Conservation (phyloP, 1,284 basidiomycete species). For the Cryptococcus floricola region DNA sequence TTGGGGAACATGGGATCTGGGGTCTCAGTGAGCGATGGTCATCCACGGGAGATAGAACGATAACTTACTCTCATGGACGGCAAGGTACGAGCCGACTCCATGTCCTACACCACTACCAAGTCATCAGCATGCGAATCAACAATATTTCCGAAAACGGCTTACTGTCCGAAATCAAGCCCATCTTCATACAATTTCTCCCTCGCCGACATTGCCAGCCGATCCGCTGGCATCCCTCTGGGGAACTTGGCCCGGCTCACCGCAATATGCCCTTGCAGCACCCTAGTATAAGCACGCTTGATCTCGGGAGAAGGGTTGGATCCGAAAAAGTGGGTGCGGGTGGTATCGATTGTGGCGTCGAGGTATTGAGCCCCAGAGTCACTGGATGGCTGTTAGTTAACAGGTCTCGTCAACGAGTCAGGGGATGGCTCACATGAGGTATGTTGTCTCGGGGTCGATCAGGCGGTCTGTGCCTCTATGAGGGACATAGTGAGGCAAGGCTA, state of each 20-base stretch:
- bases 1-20: conserved; percentile 30
- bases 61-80: conserved; percentile 44
- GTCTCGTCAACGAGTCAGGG: neutral
- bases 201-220: conserved; percentile 76
- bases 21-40: neutral
- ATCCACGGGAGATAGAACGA: neutral
- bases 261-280: conserved; percentile 95
- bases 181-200: conserved; percentile 83
- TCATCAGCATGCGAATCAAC: neutral
- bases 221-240: conserved; percentile 79
- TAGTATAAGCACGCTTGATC: conserved; percentile 78
- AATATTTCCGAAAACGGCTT: neutral
- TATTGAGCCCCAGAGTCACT: conserved; percentile 90
- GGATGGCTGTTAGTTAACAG: conserved; percentile 9
- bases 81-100: conserved; percentile 39
- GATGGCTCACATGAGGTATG: conserved; percentile 77
- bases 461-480: conserved; percentile 68
- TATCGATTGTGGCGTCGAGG: conserved; percentile 85
- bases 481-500: conserved; percentile 85
- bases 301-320: conserved; percentile 75
- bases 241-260: conserved; percentile 85
- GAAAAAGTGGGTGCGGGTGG: conserved; percentile 77
- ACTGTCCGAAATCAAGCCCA: conserved; percentile 65
- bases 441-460: conserved; percentile 69
- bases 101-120: conserved; percentile 37